Conservation (phyloP, 441 rosid genomes). For the Erodium moschatum region DNA sequence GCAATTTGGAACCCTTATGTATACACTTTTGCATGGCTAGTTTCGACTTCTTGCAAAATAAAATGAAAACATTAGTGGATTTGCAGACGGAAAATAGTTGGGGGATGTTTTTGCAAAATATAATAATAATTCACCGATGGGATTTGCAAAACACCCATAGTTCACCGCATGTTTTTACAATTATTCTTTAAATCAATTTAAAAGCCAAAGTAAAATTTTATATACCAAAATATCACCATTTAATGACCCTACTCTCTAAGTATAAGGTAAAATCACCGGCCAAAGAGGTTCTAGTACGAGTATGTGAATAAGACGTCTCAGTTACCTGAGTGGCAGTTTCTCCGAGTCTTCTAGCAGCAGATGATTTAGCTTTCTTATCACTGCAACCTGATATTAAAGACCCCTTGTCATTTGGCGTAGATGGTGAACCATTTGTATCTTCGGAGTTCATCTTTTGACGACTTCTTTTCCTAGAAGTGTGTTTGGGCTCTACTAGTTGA, state of each 20-base stretch:
- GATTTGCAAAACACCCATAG: too few relatives aligned
- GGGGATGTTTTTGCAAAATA: too few relatives aligned
- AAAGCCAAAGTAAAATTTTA: neutral
- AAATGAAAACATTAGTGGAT: too few relatives aligned
- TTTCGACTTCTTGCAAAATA: too few relatives aligned
- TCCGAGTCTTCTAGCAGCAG: slow-evolving; percentile 20
- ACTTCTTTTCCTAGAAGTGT: slow-evolving; percentile 23
- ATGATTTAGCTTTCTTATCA: slow-evolving; percentile 30
- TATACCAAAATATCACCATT: neutral
- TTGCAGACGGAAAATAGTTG: too few relatives aligned
- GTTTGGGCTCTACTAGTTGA: slow-evolving; percentile 19
- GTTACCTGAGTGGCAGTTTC: slow-evolving; percentile 59
- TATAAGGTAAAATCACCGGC: neutral
- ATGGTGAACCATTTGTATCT: slow-evolving; percentile 19
- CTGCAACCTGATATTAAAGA: slow-evolving; percentile 29
- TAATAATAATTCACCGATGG: too few relatives aligned
- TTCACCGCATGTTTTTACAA: too few relatives aligned
- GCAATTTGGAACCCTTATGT: too few relatives aligned
- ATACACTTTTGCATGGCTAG: too few relatives aligned
- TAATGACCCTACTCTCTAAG: neutral
- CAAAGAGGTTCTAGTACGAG: neutral
- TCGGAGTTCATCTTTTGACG: slow-evolving; percentile 21
- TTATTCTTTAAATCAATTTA: too few relatives aligned
- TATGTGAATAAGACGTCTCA: neutral
- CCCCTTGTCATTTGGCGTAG: slow-evolving; percentile 22